phyloP scores from a whole-genome alignment of 2,329 filamentous ascomycete species.

The Colletotrichum brevisporum region DNA sequence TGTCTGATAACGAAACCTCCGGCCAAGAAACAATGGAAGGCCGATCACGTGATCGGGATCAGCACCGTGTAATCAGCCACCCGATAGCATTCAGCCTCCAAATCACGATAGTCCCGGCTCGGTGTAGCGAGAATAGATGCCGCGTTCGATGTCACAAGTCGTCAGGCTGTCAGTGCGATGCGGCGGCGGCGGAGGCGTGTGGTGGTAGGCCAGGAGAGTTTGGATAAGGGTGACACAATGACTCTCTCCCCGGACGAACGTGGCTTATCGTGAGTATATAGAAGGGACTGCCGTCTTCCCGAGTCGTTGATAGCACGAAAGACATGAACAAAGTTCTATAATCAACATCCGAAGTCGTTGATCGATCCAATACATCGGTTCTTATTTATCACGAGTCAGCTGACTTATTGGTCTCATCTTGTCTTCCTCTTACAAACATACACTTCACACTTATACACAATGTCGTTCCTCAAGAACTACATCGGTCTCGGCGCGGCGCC shows the following conservation, averaged over 20 bases:
- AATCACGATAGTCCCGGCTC: constrained; percentile 14
- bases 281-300: constrained; percentile 33
- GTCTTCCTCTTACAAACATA: neutral
- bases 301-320: constrained; percentile 2
- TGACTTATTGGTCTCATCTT: neutral
- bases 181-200: constrained; percentile 4
- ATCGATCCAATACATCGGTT: neutral
- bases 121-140: constrained; percentile 20
- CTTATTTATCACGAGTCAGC: neutral
- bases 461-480: constrained; percentile 53
- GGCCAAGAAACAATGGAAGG: neutral
- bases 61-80: constrained; percentile 9
- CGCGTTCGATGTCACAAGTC: constrained; percentile 12
- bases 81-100: constrained; percentile 22
- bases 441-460: constrained; percentile 39
- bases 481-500: constrained; percentile 52
- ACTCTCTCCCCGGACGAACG: constrained; percentile 18
- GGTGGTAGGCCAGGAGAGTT: constrained; percentile 9
- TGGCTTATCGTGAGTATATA: constrained; percentile 39
- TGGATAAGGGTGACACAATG: constrained; percentile 17
- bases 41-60: constrained; percentile 26
- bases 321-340: neutral
- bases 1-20: constrained; percentile 19
- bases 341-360: neutral
- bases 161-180: constrained; percentile 18